Conservation (phyloP, 257 asterid species). For the Scutellaria galericulata region DNA sequence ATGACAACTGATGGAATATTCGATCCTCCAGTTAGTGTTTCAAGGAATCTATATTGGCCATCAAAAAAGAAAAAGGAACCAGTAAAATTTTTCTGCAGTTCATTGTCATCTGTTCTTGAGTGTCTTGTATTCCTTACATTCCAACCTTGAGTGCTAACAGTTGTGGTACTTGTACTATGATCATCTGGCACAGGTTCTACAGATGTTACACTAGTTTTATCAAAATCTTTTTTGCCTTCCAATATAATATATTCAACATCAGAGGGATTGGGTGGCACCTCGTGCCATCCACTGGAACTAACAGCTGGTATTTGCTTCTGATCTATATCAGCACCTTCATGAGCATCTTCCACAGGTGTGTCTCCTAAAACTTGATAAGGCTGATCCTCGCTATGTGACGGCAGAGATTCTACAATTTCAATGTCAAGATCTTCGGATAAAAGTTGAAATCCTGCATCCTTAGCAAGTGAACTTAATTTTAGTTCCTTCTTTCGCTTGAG, state of each 20-base stretch:
- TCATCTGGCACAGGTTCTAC: constrained; percentile 33
- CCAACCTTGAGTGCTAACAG: constrained; percentile 41
- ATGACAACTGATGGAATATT: constrained; percentile 77
- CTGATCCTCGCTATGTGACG: constrained; percentile 49
- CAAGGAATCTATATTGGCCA: constrained; percentile 79
- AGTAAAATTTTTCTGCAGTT: constrained; percentile 42
- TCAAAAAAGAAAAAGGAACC: constrained; percentile 74
- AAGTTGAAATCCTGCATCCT: constrained; percentile 93
- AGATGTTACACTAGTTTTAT: constrained; percentile 40
- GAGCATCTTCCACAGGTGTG: constrained; percentile 36
- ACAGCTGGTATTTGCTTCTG: constrained; percentile 35
- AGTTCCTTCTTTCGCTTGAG: constrained; percentile 67
- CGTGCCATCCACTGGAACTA: constrained; percentile 36
- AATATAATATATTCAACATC: constrained; percentile 40
- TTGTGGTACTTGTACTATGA: constrained; percentile 38
- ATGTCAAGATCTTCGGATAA: constrained; percentile 76
- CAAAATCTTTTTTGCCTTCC: constrained; percentile 44
- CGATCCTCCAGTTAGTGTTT: constrained; percentile 70
- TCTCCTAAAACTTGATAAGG: constrained; percentile 49
- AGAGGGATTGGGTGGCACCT: constrained; percentile 42
- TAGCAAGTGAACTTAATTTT: constrained; percentile 79
- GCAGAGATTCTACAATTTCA: constrained; percentile 53
- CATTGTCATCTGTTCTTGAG: constrained; percentile 46
- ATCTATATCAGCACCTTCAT: constrained; percentile 42
- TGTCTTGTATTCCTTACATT: constrained; percentile 37